Conservation (phyloP, 106 monocot species). For the Acanthochlamys bracteata region DNA sequence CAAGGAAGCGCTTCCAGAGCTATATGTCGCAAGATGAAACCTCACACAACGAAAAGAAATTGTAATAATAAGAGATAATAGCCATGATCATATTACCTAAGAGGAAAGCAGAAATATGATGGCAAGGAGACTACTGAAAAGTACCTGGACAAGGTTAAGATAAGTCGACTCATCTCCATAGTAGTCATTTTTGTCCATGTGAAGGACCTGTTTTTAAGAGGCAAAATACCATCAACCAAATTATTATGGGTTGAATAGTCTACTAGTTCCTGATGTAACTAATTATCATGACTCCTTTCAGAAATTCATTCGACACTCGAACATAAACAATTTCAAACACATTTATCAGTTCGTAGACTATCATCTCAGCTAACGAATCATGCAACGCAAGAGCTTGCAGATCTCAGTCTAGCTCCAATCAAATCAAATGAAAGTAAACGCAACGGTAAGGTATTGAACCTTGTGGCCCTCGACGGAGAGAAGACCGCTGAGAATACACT, state of each 20-base stretch:
- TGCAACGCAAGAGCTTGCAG: too few relatives aligned
- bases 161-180: conserved; percentile 43
- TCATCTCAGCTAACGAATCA: too few relatives aligned
- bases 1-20: conserved; percentile 86
- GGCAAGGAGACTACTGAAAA: not conserved
- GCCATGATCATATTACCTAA: not conserved
- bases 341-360: too few relatives aligned
- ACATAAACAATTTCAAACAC: too few relatives aligned
- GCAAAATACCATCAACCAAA: not conserved
- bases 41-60: not conserved
- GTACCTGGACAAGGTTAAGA: conserved; percentile 56
- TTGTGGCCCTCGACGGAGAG: conserved; percentile 67
- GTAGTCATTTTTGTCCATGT: conserved; percentile 65
- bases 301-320: too few relatives aligned
- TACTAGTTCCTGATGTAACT: too few relatives aligned
- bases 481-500: conserved; percentile 71
- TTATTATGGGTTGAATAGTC: too few relatives aligned
- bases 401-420: too few relatives aligned
- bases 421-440: not conserved
- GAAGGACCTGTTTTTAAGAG: conserved; percentile 32
- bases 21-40: conserved; percentile 9
- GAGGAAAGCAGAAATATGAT: not conserved
- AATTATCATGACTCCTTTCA: too few relatives aligned
- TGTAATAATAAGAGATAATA: not conserved
- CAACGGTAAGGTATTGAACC: conserved; percentile 10